phyloP scores from a whole-genome alignment of 1,284 basidiomycete species.

The Cryptococcus sp. region DNA sequence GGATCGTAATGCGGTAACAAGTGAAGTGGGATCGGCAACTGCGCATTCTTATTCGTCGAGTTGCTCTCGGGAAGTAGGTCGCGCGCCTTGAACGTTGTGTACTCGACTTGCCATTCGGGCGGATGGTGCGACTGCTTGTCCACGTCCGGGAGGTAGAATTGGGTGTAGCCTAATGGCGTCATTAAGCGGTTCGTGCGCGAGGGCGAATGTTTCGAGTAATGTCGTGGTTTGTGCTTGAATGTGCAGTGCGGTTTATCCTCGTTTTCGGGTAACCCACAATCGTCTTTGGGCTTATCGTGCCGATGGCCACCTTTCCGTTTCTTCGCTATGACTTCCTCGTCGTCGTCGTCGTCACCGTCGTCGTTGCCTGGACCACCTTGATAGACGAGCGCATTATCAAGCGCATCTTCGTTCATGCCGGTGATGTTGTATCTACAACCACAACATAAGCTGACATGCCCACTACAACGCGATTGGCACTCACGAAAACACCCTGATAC shows the following conservation, averaged over 20 bases:
- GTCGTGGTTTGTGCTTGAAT: slow-evolving; percentile 47
- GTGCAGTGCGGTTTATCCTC: slow-evolving; percentile 53
- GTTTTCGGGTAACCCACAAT: slow-evolving; percentile 46
- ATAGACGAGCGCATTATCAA: slow-evolving; percentile 10
- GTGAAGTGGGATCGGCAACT: slow-evolving; percentile 63
- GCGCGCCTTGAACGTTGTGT: slow-evolving; percentile 65
- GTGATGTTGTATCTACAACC: slow-evolving; percentile 63
- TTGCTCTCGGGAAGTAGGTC: slow-evolving; percentile 49
- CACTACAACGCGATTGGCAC: slow-evolving; percentile 7
- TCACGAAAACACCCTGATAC: slow-evolving; percentile 75
- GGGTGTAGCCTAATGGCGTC: slow-evolving; percentile 47
- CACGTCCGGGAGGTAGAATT: slow-evolving; percentile 77
- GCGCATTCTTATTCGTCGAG: slow-evolving; percentile 31
- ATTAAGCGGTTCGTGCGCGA: slow-evolving; percentile 44
- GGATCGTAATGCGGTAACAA: slow-evolving; percentile 61
- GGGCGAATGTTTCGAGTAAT: slow-evolving; percentile 45
- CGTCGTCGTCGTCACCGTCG: slow-evolving; percentile 18
- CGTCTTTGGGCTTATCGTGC: slow-evolving; percentile 40
- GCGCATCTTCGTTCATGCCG: slow-evolving; percentile 41
- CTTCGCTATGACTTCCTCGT: slow-evolving; percentile 23
- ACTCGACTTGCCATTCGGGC: slow-evolving; percentile 75
- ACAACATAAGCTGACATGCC: background rate
- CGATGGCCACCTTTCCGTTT: slow-evolving; percentile 39
- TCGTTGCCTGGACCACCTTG: background rate
- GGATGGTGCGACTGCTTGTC: slow-evolving; percentile 61